phyloP scores from a whole-genome alignment of 164 flowering plant species.

The Annona squamosa region DNA sequence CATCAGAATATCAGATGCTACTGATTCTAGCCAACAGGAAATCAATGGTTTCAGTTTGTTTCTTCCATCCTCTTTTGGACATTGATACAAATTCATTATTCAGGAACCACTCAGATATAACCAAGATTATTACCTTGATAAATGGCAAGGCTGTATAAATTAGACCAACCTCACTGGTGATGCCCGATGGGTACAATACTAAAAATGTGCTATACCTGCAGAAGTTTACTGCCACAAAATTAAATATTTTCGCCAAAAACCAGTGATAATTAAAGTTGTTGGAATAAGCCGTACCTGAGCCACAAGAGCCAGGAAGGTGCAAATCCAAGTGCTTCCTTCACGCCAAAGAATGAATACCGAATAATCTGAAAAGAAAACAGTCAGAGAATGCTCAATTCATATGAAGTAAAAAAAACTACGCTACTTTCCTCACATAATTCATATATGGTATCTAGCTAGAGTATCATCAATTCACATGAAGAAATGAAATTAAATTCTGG shows the following conservation, averaged over 20 bases:
- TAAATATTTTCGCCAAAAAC: not conserved
- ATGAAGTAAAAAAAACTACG: not conserved
- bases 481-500: no score
- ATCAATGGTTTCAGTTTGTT: not conserved
- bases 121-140: constrained; percentile 53
- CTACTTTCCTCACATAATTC: no score
- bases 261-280: constrained; percentile 3
- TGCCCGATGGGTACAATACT: constrained; percentile 74
- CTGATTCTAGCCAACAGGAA: not conserved
- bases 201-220: constrained; percentile 93
- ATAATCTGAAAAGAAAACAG: constrained; percentile 47
- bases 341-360: constrained; percentile 84
- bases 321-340: constrained; percentile 78
- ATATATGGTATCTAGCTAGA: no score
- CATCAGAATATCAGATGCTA: not conserved
- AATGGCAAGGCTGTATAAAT: constrained; percentile 66
- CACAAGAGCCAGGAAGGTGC: constrained; percentile 88
- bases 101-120: not conserved
- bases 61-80: no score
- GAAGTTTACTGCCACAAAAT: not conserved
- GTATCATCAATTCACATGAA: no score
- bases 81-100: not conserved
- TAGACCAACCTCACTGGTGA: constrained; percentile 87
- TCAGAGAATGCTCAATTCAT: not conserved
- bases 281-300: constrained; percentile 57